These are phyloP conservation scores for Pichia insulana DNA, from an alignment of 805 yeast genomes.

Conservation along the genomic window DNA sequence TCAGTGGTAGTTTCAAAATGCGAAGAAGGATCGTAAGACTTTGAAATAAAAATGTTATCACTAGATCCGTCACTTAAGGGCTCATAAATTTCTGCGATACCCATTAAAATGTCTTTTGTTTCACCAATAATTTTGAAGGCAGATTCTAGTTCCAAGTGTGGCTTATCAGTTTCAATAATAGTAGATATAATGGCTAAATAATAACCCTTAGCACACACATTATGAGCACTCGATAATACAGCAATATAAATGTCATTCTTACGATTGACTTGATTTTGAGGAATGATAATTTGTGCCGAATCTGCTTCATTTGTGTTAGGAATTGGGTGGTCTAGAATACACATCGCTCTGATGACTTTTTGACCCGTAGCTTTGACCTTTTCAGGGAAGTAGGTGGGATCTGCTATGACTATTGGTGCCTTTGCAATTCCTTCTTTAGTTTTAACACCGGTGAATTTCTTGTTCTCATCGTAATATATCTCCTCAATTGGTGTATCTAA, in stretches of 20 bases:
- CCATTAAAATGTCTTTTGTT: slow-evolving; percentile 79
- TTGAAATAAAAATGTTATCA: slow-evolving; percentile 74
- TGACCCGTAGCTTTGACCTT: slow-evolving; percentile 65
- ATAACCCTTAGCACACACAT: slow-evolving; percentile 83
- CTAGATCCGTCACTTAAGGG: slow-evolving; percentile 77
- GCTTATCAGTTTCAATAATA: slow-evolving; percentile 84
- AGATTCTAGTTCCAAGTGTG: slow-evolving; percentile 86
- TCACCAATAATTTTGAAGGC: slow-evolving; percentile 88
- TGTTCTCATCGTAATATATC: slow-evolving; percentile 62
- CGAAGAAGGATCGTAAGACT: slow-evolving; percentile 87
- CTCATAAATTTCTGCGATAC: slow-evolving; percentile 83
- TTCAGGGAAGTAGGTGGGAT: slow-evolving; percentile 94
- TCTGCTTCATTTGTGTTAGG: slow-evolving; percentile 76
- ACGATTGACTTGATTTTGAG: slow-evolving; percentile 90
- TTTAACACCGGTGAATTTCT: slow-evolving; percentile 75
- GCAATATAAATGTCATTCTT: slow-evolving; percentile 94
- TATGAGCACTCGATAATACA: slow-evolving; percentile 78
- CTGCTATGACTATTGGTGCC: slow-evolving; percentile 92
- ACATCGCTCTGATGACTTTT: slow-evolving; percentile 75
- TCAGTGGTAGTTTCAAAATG: slow-evolving; percentile 96
- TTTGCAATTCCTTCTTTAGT: slow-evolving; percentile 87
- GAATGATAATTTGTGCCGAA: slow-evolving; percentile 89
- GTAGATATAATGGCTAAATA: slow-evolving; percentile 92
- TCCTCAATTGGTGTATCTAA: slow-evolving; percentile 93
- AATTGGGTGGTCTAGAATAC: slow-evolving; percentile 83